Evolutionary conservation across 768 basidiomycete species (phyloP).

Genomic region (Lactarius akahatsu): DNA sequence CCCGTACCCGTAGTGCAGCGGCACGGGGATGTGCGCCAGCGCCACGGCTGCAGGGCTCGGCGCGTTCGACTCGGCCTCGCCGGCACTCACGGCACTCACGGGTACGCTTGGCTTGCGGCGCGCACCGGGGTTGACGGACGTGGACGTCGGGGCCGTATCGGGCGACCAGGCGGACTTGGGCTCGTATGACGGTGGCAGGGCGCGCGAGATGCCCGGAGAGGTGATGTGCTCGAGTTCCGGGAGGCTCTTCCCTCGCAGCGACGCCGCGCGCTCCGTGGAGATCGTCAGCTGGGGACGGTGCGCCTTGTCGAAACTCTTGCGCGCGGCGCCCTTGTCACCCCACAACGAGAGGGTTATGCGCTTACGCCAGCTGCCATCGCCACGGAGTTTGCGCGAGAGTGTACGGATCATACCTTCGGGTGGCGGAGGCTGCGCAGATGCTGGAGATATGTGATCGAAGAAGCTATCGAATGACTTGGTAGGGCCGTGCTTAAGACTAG

Average conservation of each 20-base stretch:
- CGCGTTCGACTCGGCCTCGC: conserved; percentile 32
- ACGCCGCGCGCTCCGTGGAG: conserved; percentile 43
- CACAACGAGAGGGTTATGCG: conserved; percentile 29
- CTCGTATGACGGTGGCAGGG: conserved; percentile 1
- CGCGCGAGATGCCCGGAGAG: conserved; percentile 30
- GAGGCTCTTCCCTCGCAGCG: conserved; percentile 30
- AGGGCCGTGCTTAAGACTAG: conserved; percentile 34
- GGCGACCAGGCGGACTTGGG: conserved; percentile 38
- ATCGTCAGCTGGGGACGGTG: conserved; percentile 40
- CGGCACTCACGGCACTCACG: conserved; percentile 40
- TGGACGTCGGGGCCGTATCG: conserved; percentile 25
- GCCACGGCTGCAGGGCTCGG: conserved; percentile 34
- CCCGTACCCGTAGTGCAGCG: conserved; percentile 23
- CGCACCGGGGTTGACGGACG: conserved; percentile 25
- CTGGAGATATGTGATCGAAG: conserved; percentile 36
- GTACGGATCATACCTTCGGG: conserved; percentile 5
- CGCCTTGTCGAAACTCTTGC: conserved; percentile 24
- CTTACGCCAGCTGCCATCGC: conserved; percentile 21
- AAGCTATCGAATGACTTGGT: conserved; percentile 50
- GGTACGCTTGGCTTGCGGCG: conserved; percentile 41
- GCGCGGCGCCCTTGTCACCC: conserved; percentile 29
- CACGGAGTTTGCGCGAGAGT: conserved; percentile 31
- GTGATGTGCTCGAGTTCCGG: conserved; percentile 35
- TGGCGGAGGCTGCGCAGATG: conserved; percentile 23
- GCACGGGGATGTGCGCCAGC: conserved; percentile 28